These are phyloP conservation scores for Stachybotrys chartarum DNA, from an alignment of 2,329 filamentous ascomycete species.

Conservation along the genomic window DNA sequence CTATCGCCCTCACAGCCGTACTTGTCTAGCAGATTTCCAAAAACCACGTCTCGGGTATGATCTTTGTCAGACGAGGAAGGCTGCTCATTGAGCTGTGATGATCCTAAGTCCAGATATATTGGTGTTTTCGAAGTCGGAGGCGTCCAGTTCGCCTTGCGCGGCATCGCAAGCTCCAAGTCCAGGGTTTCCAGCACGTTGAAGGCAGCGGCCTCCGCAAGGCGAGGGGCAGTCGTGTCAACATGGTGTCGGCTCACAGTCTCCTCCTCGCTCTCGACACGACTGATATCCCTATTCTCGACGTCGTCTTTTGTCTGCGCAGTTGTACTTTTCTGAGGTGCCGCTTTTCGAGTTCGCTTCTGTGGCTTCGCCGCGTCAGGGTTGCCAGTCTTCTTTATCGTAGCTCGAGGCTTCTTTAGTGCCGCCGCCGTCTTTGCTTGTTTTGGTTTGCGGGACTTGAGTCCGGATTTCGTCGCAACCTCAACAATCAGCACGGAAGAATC, in stretches of 20 bases:
- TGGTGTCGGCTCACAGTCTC: background rate
- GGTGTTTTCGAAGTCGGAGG: slow-evolving; percentile 31
- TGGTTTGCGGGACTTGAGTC: background rate
- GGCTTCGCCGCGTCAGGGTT: background rate
- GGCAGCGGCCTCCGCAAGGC: background rate
- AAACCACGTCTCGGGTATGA: background rate
- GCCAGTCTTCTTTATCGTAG: background rate
- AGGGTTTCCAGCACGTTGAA: slow-evolving; percentile 19
- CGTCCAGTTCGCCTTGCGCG: slow-evolving; percentile 60
- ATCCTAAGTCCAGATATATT: background rate
- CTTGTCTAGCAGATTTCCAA: slow-evolving; percentile 26
- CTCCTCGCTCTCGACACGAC: background rate
- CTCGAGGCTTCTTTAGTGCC: background rate
- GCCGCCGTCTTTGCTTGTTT: background rate
- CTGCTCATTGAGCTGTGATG: background rate
- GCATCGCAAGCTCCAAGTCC: slow-evolving; percentile 40
- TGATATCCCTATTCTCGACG: background rate
- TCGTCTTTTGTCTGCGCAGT: slow-evolving; percentile 7
- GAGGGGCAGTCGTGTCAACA: background rate
- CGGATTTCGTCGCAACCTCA: background rate
- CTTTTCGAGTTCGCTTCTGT: background rate
- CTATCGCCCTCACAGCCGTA: slow-evolving; percentile 28
- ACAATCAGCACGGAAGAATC: background rate
- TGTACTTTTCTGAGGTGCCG: background rate
- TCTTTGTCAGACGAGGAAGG: background rate